Conservation (phyloP, 768 basidiomycete species). For the Phlebiopsis flavidoalba region DNA sequence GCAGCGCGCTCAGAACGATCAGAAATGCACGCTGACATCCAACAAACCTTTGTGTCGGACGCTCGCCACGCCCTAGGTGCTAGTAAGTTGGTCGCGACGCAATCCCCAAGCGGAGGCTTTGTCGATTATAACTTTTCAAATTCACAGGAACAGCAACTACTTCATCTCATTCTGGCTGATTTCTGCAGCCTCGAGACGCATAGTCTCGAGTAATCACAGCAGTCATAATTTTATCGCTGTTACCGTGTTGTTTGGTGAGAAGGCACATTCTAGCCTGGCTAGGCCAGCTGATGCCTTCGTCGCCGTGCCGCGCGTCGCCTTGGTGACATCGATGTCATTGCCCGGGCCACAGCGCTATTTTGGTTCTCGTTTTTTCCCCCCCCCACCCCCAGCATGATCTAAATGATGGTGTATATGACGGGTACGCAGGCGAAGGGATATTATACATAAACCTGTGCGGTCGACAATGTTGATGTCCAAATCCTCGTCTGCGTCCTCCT, state of each 20-base stretch:
- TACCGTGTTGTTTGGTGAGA: not conserved
- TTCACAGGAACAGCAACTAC: not conserved
- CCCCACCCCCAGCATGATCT: constrained; percentile 42
- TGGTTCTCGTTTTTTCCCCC: no score
- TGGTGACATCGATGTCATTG: constrained; percentile 74
- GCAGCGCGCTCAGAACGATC: no score
- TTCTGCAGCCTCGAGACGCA: not conserved
- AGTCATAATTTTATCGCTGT: not conserved
- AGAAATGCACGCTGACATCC: no score
- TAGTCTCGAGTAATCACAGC: no score
- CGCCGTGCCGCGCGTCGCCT: constrained; percentile 48
- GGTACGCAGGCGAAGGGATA: no score
- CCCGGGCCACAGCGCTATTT: constrained; percentile 63
- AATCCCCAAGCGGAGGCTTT: not conserved
- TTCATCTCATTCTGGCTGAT: not conserved
- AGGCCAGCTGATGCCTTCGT: constrained; percentile 66
- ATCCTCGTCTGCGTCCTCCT: constrained; percentile 42
- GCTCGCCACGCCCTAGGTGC: no score
- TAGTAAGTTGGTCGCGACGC: no score
- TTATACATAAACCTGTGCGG: constrained; percentile 54
- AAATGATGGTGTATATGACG: not conserved
- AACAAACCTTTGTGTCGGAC: no score
- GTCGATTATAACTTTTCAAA: not conserved
- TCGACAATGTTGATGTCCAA: constrained; percentile 59
- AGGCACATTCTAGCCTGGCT: constrained; percentile 45